Evolutionary conservation across 129 eudicot genomes (phyloP).

Genomic region (Chrysanthemum makinoi): DNA sequence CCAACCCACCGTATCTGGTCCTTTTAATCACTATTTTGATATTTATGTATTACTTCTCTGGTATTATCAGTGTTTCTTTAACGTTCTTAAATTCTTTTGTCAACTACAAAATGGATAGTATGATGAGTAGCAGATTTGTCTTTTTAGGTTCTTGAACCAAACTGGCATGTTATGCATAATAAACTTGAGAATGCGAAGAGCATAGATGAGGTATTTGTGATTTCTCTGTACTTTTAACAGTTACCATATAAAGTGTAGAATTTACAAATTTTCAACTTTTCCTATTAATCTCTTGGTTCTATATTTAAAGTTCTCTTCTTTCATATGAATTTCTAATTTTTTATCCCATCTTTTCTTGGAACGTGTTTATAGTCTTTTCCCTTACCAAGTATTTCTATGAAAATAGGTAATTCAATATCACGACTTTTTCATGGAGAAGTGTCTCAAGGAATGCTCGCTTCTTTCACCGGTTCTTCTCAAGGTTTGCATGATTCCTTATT

Average conservation of each 20-base stretch:
- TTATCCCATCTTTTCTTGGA: background rate
- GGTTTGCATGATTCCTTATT: conserved; percentile 42
- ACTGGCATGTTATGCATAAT: conserved; percentile 95
- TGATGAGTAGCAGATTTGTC: background rate
- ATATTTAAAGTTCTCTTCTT: background rate
- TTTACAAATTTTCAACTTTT: background rate
- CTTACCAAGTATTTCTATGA: conserved; percentile 9
- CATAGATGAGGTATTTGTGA: conserved; percentile 77
- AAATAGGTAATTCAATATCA: conserved; percentile 90
- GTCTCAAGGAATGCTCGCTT: conserved; percentile 93
- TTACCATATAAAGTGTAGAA: background rate
- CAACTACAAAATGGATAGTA: conserved; percentile 8
- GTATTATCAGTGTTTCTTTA: background rate
- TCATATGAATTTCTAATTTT: background rate
- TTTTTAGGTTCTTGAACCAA: conserved; percentile 92
- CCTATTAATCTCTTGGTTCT: background rate
- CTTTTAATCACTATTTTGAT: conserved; percentile 6
- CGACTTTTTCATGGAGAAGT: conserved; percentile 88
- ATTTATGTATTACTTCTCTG: conserved; percentile 5
- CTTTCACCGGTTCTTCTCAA: conserved; percentile 89
- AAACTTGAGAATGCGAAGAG: conserved; percentile 94
- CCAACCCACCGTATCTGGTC: background rate
- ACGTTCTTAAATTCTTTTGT: conserved; percentile 2
- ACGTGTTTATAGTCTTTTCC: background rate
- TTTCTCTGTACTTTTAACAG: conserved; percentile 9